These are phyloP conservation scores for Solioccasus polychromus DNA, from an alignment of 768 basidiomycete species.

Conservation along the genomic window DNA sequence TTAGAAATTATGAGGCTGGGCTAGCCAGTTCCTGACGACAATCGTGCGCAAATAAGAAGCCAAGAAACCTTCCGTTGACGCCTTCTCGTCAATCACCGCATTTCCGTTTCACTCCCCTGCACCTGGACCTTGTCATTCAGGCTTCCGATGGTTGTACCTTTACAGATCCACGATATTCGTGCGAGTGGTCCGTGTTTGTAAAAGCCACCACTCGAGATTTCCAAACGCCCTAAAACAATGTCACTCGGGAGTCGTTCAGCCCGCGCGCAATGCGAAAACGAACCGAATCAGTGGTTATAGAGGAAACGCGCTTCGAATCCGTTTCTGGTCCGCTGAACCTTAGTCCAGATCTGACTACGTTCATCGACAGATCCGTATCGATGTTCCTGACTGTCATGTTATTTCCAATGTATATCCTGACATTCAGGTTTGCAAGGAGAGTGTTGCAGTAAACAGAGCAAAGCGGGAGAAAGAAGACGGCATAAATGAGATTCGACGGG, in stretches of 20 bases:
- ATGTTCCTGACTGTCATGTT: neutral
- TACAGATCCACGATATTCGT: too few species aligned
- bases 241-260: neutral
- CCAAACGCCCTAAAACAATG: neutral
- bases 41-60: too few species aligned
- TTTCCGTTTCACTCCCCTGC: too few species aligned
- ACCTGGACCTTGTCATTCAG: too few species aligned
- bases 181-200: neutral
- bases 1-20: too few species aligned
- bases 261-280: neutral
- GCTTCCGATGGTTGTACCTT: too few species aligned
- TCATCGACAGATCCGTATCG: neutral
- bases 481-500: neutral
- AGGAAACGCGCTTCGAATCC: neutral
- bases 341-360: neutral
- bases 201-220: neutral
- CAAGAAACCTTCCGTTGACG: too few species aligned
- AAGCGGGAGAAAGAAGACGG: neutral
- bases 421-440: neutral
- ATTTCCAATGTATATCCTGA: neutral
- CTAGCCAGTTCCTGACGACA: too few species aligned
- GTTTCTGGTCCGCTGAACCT: neutral
- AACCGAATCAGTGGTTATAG: neutral
- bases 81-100: too few species aligned
- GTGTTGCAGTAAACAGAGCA: constrained; percentile 3